phyloP scores from a whole-genome alignment of 495 filamentous ascomycete species.

The Penicillium manginii region DNA sequence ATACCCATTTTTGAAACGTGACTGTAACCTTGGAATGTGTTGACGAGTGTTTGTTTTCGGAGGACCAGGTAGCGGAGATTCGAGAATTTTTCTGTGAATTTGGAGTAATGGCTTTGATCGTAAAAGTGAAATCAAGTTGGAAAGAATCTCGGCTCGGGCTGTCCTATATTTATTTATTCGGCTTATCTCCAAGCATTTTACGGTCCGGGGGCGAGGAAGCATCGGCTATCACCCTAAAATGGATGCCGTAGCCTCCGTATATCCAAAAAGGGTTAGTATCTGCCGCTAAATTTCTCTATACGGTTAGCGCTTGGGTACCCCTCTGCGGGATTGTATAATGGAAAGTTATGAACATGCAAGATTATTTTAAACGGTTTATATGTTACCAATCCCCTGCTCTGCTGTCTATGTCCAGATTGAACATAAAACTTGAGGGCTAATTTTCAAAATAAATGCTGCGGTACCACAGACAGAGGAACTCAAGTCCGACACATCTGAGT shows the following conservation, averaged over 20 bases:
- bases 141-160: neutral
- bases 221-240: neutral
- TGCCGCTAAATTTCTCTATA: neutral
- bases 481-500: too few relatives aligned
- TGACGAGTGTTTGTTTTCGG: neutral
- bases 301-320: neutral
- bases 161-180: neutral
- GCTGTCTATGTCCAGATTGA: too few relatives aligned
- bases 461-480: too few relatives aligned
- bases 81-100: too few relatives aligned
- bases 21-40: neutral
- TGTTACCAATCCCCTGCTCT: too few relatives aligned
- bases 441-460: too few relatives aligned
- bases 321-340: too few relatives aligned
- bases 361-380: too few relatives aligned
- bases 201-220: neutral
- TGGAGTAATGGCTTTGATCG: neutral
- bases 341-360: too few relatives aligned
- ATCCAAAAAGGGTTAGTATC: neutral
- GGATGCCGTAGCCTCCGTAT: constrained; percentile 8
- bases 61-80: neutral
- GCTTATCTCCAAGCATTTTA: neutral
- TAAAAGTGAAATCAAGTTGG: neutral
- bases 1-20: constrained; percentile 11
- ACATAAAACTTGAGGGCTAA: too few relatives aligned